Conservation (phyloP, 345 rosid species). For the Eucalyptus polyanthemos region DNA sequence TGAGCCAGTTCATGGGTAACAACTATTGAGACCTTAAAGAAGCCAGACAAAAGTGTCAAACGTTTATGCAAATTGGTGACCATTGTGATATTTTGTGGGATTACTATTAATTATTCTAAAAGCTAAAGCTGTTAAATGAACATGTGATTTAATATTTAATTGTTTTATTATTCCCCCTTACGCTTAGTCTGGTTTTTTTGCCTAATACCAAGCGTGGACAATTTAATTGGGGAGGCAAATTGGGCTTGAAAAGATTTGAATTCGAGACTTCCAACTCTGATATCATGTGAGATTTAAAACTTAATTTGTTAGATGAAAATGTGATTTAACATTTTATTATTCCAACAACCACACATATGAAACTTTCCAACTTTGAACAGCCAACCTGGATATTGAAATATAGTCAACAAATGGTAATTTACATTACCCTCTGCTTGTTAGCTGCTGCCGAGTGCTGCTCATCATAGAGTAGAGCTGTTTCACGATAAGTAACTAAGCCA, state of each 20-base stretch:
- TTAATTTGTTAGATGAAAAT: too few relatives aligned
- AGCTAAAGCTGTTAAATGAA: too few relatives aligned
- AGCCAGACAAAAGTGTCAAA: neutral
- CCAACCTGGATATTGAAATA: neutral
- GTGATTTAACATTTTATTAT: too few relatives aligned
- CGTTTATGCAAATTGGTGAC: neutral
- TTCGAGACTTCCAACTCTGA: accelerated
- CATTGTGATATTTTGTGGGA: too few relatives aligned
- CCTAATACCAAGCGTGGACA: too few relatives aligned
- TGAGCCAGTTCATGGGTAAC: slow-evolving; percentile 99
- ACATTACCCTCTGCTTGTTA: slow-evolving; percentile 78
- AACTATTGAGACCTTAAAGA: slow-evolving; percentile 69
- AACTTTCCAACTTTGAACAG: neutral
- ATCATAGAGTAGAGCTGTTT: slow-evolving; percentile 84
- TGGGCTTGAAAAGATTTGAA: too few relatives aligned
- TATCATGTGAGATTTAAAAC: too few relatives aligned
- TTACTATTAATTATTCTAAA: too few relatives aligned
- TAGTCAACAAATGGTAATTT: neutral
- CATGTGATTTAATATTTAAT: too few relatives aligned
- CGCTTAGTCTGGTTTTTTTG: too few relatives aligned
- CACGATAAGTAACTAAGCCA: slow-evolving; percentile 93
- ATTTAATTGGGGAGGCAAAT: too few relatives aligned
- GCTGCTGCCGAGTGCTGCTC: slow-evolving; percentile 94
- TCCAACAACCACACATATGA: neutral
- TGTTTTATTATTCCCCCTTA: too few relatives aligned